Conservation (phyloP, 2,329 filamentous ascomycete genomes). For the Phaeoacremonium minimum region DNA sequence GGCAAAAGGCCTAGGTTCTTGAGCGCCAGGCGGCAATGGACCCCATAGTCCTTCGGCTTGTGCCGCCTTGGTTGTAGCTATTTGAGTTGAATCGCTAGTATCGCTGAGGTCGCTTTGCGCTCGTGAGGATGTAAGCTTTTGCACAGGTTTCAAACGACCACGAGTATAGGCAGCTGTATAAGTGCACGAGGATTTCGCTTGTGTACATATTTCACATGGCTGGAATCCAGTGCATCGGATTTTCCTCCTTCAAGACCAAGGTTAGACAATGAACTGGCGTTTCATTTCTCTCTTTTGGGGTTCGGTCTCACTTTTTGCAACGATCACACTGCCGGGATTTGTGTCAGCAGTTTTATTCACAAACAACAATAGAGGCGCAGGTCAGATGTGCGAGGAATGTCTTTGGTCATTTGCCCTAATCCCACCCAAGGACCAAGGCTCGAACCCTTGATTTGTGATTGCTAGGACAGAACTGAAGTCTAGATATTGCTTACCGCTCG, state of each 20-base stretch:
- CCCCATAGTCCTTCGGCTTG: not conserved
- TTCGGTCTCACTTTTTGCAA: conserved; percentile 36
- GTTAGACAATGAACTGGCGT: not conserved
- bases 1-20: not conserved
- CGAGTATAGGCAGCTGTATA: conserved; percentile 45
- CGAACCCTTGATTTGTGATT: too few relatives aligned
- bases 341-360: too few relatives aligned
- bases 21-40: not conserved
- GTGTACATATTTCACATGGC: conserved; percentile 30
- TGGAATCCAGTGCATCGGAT: conserved; percentile 32
- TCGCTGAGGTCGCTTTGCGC: not conserved
- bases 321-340: too few relatives aligned
- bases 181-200: conserved; percentile 30
- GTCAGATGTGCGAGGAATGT: too few relatives aligned
- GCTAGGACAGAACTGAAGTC: too few relatives aligned
- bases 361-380: too few relatives aligned
- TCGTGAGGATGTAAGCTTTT: not conserved
- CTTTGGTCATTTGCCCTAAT: too few relatives aligned
- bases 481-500: too few relatives aligned
- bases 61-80: not conserved
- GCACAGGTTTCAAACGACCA: conserved; percentile 22
- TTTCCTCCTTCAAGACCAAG: conserved; percentile 23
- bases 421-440: too few relatives aligned
- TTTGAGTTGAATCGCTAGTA: not conserved
- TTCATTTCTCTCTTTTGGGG: not conserved